These are phyloP conservation scores for Neurospora tetrasperma DNA, from an alignment of 495 filamentous ascomycete species.

Conservation along the genomic window DNA sequence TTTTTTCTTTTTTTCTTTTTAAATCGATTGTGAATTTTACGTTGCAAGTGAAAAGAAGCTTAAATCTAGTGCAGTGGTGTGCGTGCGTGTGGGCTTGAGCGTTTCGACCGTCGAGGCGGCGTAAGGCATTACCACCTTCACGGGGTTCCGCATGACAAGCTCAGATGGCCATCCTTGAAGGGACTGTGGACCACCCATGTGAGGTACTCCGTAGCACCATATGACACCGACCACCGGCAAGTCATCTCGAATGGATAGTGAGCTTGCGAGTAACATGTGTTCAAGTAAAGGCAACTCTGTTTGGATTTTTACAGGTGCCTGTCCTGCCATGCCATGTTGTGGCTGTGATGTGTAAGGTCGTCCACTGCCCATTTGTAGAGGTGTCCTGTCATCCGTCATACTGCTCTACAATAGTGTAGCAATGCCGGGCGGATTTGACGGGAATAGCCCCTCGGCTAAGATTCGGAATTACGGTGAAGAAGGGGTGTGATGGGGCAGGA, in stretches of 20 bases:
- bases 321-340: neutral
- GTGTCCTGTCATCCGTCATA: neutral
- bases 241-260: neutral
- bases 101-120: neutral
- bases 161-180: conserved; percentile 4
- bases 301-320: neutral
- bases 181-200: neutral
- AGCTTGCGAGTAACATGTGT: neutral
- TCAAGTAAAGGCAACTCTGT: neutral
- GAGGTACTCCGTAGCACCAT: neutral
- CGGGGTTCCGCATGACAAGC: conserved; percentile 4
- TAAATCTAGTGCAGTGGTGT: conserved; percentile 1
- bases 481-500: neutral
- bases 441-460: neutral
- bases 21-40: neutral
- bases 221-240: neutral
- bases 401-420: neutral
- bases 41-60: conserved; percentile 11
- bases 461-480: neutral
- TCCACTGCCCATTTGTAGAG: neutral
- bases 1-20: neutral
- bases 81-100: neutral
- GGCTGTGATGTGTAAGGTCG: neutral
- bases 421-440: neutral
- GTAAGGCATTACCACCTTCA: neutral